phyloP scores from a whole-genome alignment of 352 stramenopile species.

The Globisporangium camurandrum region DNA sequence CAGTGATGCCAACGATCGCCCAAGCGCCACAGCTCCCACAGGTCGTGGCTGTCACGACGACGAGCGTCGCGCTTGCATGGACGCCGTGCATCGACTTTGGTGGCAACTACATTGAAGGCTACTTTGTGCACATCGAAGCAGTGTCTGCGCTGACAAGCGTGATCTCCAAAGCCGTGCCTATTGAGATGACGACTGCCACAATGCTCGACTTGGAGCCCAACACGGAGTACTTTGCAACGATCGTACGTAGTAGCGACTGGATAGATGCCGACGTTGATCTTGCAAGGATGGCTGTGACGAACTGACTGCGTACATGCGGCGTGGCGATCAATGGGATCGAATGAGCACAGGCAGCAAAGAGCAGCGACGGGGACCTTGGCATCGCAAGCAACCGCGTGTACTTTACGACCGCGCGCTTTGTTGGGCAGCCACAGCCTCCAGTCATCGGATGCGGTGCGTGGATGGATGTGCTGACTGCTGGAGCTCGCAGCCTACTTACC shows the following conservation, averaged over 20 bases:
- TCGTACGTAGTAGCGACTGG: conserved; percentile 26
- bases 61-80: conserved; percentile 25
- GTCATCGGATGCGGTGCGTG: conserved; percentile 43
- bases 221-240: conserved; percentile 29
- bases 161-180: conserved; percentile 6
- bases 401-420: conserved; percentile 26
- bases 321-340: background rate
- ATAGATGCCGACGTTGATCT: background rate
- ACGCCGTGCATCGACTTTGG: conserved; percentile 32
- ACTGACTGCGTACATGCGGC: background rate
- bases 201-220: conserved; percentile 16
- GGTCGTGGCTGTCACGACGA: conserved; percentile 7
- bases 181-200: conserved; percentile 15
- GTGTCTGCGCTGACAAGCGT: background rate
- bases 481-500: too few relatives aligned
- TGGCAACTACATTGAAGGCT: conserved; percentile 31
- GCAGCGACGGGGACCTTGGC: conserved; percentile 18
- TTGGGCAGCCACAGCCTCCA: conserved; percentile 33
- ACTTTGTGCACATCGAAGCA: conserved; percentile 19
- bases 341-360: conserved; percentile 20
- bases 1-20: conserved; percentile 17
- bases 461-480: background rate
- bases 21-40: conserved; percentile 22
- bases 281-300: background rate
- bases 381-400: conserved; percentile 26